Evolutionary conservation across 2,329 filamentous ascomycete genomes (phyloP), one percentile per base, ranked within the genome.

Genomic region (Thermothelomyces thermophilus): DNA sequence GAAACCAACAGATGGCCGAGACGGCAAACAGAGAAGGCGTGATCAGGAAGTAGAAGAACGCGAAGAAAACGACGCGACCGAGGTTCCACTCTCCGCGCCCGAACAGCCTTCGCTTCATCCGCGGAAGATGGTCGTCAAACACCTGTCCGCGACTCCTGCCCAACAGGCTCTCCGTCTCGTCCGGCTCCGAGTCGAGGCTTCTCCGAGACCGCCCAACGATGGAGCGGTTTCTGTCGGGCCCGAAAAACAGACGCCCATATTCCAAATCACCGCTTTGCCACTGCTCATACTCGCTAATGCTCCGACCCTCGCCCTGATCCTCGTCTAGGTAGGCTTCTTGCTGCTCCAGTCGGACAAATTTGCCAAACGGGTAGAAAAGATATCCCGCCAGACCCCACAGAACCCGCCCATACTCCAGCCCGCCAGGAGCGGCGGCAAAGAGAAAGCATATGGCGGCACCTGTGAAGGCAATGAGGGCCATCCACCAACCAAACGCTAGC

Each of bases 211-310:
- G 84, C 19, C 91, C 93, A 36, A 96, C 75, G 45, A 97, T 82
- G 6, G 90, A 94, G 46, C 87, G 81, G 59, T 77, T 83, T 53
- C 80, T 72, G 47, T 82, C 81, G 3, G 93, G 93, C 0, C 93
- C 94, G 66, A 98, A 98, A 73, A 98, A 97, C 2, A 98, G 78
- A 30, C 91, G 81, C 3, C 93, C 93, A 66, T 97, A 90, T 68
- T 98, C 93, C 30, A 98, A 79, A 63, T 98, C 93, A 44, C 93
- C 93, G 64, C 83, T 96, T 70, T 98, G 93, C 93, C 93, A 98
- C 69, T 95, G 90, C 67, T 98, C 93, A 65, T 98, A 98, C 71
- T 98, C 93, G 62, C 88, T 94, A 63, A 98, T 96, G 70, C 90
- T 97, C 63, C 93, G 83, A 17, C 93, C 93, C 69, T 98, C 93